These are phyloP conservation scores for Cyberlindnera meyerae DNA, from an alignment of 805 yeast species.

Conservation along the genomic window DNA sequence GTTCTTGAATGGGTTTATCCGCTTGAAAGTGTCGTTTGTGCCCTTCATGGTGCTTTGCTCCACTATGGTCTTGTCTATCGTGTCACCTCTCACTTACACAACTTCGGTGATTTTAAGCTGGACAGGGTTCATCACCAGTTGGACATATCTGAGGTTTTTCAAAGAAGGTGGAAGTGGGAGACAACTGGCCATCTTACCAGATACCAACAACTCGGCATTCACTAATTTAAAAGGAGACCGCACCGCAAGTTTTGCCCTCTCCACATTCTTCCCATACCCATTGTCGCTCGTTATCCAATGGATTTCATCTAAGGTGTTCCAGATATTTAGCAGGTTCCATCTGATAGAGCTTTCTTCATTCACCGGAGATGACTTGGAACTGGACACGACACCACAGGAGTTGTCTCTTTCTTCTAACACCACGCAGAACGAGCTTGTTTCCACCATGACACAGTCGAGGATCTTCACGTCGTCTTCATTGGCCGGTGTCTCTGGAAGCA, in stretches of 20 bases:
- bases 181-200: slow-evolving; percentile 39
- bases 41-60: slow-evolving; percentile 27
- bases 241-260: slow-evolving; percentile 26
- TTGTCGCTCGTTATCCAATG: slow-evolving; percentile 28
- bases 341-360: slow-evolving; percentile 23
- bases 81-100: slow-evolving; percentile 9
- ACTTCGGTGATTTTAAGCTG: slow-evolving; percentile 9
- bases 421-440: slow-evolving; percentile 24
- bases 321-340: slow-evolving; percentile 20
- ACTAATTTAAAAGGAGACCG: slow-evolving; percentile 27
- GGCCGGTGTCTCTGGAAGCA: slow-evolving; percentile 34
- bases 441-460: slow-evolving; percentile 31
- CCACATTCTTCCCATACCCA: slow-evolving; percentile 40
- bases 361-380: slow-evolving; percentile 23
- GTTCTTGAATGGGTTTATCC: slow-evolving; percentile 41
- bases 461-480: slow-evolving; percentile 37
- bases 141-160: slow-evolving; percentile 36
- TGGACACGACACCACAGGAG: slow-evolving; percentile 16
- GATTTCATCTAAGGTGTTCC: slow-evolving; percentile 22
- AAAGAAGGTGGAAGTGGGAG: slow-evolving; percentile 40
- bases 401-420: slow-evolving; percentile 12
- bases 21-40: slow-evolving; percentile 28
- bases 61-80: slow-evolving; percentile 16
- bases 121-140: slow-evolving; percentile 34
- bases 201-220: background rate